Evolutionary conservation across 106 monocot species (phyloP), one percentile per base, ranked within the genome.

Genomic region (Dendrobium chrysotoxum): DNA sequence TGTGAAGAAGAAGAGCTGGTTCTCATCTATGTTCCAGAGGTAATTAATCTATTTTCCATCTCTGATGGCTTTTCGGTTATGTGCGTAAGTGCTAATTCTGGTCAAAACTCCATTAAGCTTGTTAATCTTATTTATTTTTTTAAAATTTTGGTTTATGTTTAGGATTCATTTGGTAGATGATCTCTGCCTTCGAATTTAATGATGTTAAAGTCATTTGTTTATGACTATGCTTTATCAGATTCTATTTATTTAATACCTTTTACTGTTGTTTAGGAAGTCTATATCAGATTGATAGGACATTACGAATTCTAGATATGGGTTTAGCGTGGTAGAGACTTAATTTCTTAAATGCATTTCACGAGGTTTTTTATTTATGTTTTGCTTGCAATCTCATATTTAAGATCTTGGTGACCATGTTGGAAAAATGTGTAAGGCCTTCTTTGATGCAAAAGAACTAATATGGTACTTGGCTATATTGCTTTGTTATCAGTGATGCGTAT

Each of bases 1-100:
- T 40, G 75, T 73, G 7, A 90, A 95, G 84, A 95, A 92, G 86
- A 95, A 95, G 81, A 88, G 98, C 45, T 98, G 98, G 98, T 98
- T 98, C 67, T 81, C 92, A 6, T 95, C 95, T 0, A 92, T 98
- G 81, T 84, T 98, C 31, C 86, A 95, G 80, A 98, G 95, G 98
- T 98, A 88, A 72, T 40, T 17, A 40, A 41, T 45, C 55, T 44
- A 8, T 72, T 72, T 21, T 28, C 13, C 40, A 23, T n/a, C 73
- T 41, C 16, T 65, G 4, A 23, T 23, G 21, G 20, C 46, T 2
- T 53, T 57, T 12, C 9, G 53, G n/a, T 50, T 50, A 11, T 50
- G 3, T 2, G 50, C 50, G 0, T 50, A 50, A 50, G 50, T 50
- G 50, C 50, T 50, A 50, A 10, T 50, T 50, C 13, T 50, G 50